Base-by-base conservation (phyloP, 371 early-diverging fungal genomes). In the Rhizopus arrhizus region DNA sequence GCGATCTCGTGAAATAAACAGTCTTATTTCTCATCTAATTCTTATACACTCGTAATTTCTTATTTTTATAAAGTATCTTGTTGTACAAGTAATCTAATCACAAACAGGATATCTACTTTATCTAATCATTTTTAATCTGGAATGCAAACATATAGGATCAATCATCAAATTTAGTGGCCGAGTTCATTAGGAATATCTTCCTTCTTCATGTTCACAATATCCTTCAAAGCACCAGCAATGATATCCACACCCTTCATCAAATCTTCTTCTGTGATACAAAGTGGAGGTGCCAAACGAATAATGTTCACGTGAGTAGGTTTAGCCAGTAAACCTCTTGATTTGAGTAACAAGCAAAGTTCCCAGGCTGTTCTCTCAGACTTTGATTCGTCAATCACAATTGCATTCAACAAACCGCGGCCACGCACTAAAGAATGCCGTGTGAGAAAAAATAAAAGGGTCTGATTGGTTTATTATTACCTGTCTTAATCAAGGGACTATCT, bases 251-350 rank as follows among this genome's bases (percentile, higher is more conserved):
- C 93, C 36, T 88, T 74, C 74, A 83, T 73, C 13, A 97, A 74
- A 68, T 98, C 90, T 65, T 90, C 91, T 61, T 95, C 94, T 7
- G 90, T 92, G 66, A 98, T 97, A 76, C 86, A 86, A 46, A 98
- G 88, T 48, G 97, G 97, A 42, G 99, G 99, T 3, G 99, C 90
- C 35, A 98, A 81, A 32, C 99, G 93, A 62, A 98, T 98, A 71
- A 98, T 97, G 84, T 93, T 95, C 59, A 88, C 86, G 82, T 98
- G 99, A n/a, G 99, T 98, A 40, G 97, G 99, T 80, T 98, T 98
- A 61, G 97, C 96, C 54, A 98, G 84, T 43, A 98, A 73, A 34
- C 98, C 98, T 69, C 91, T 85, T 59, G 89, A 83, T 75, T 96
- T 96, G 65, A 98, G 82, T 55, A 96, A 70, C 61, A 98, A 77